Evolutionary conservation across 108 stramenopile genomes (phyloP).

Genomic region (Skeletonema potamos): DNA sequence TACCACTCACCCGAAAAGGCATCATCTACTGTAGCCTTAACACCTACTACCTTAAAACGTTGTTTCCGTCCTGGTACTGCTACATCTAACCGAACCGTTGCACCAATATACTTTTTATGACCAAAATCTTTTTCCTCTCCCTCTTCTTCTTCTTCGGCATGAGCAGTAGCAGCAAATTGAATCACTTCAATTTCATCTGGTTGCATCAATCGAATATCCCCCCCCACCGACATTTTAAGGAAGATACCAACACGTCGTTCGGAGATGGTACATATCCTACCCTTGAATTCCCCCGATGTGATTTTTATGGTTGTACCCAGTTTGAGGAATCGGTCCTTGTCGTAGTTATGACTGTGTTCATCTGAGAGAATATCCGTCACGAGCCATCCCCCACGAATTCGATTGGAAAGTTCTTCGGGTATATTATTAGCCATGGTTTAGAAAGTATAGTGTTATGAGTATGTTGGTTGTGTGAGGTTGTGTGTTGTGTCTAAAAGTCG

Average conservation of each 20-base stretch:
- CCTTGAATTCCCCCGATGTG: background rate
- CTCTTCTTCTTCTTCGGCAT: background rate
- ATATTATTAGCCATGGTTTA: too few relatives aligned
- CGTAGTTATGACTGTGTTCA: background rate
- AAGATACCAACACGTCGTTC: background rate
- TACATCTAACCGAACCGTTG: background rate
- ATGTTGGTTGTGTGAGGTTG: too few relatives aligned
- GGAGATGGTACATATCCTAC: background rate
- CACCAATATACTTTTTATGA: constrained; percentile 19
- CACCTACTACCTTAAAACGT: background rate
- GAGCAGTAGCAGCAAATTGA: background rate
- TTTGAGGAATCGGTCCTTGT: background rate
- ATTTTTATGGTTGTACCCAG: background rate
- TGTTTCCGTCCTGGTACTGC: background rate
- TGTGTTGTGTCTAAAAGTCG: too few relatives aligned
- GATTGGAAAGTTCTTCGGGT: too few relatives aligned
- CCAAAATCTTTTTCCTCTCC: background rate
- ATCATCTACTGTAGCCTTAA: constrained; percentile 7
- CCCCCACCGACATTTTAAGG: background rate
- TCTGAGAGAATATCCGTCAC: too few relatives aligned
- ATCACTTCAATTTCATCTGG: background rate
- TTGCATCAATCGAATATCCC: background rate
- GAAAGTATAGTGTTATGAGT: too few relatives aligned
- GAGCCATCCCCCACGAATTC: too few relatives aligned
- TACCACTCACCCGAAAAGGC: constrained; percentile 27